phyloP scores from a whole-genome alignment of 1,284 basidiomycete species.

The Trametes pubescens region DNA sequence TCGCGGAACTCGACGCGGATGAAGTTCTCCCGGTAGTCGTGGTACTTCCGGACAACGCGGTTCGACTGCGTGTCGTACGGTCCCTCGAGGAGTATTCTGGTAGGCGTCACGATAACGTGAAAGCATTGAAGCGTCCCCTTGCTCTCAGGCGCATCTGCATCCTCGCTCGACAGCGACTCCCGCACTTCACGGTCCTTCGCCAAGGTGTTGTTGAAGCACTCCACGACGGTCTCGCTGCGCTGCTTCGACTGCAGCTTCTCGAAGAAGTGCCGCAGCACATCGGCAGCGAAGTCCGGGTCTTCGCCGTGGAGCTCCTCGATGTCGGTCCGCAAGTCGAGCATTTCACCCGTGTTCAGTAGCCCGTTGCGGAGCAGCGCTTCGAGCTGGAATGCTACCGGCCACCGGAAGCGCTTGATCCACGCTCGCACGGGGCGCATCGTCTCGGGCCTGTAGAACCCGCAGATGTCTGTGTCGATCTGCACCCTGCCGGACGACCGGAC shows the following conservation, averaged over 20 bases:
- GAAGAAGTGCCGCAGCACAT: constrained; percentile 59
- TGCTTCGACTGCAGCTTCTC: constrained; percentile 53
- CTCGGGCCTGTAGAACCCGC: constrained; percentile 57
- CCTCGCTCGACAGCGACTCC: constrained; percentile 20
- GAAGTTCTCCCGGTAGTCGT: constrained; percentile 67
- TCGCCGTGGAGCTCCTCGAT: constrained; percentile 50
- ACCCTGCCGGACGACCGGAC: constrained; percentile 47
- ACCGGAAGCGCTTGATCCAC: constrained; percentile 54
- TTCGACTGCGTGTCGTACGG: constrained; percentile 76
- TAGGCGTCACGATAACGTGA: constrained; percentile 76
- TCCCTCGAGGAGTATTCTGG: constrained; percentile 72
- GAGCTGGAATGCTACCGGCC: constrained; percentile 74
- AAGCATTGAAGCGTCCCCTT: constrained; percentile 58
- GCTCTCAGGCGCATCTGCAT: constrained; percentile 25
- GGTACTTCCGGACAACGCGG: constrained; percentile 65
- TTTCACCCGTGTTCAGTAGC: constrained; percentile 60
- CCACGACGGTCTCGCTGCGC: constrained; percentile 51
- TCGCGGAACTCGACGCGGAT: constrained; percentile 82
- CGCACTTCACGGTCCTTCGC: constrained; percentile 4
- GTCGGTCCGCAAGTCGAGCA: constrained; percentile 49
- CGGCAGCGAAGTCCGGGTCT: constrained; percentile 46
- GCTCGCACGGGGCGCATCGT: constrained; percentile 53
- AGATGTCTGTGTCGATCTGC: constrained; percentile 54
- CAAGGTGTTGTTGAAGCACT: constrained; percentile 56
- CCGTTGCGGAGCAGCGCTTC: constrained; percentile 69